A percentile compares a stretch with the other conserved stretches of the same genome.
Conservation (phyloP, 2,329 filamentous ascomycete genomes). For the Triangularia setosa region DNA sequence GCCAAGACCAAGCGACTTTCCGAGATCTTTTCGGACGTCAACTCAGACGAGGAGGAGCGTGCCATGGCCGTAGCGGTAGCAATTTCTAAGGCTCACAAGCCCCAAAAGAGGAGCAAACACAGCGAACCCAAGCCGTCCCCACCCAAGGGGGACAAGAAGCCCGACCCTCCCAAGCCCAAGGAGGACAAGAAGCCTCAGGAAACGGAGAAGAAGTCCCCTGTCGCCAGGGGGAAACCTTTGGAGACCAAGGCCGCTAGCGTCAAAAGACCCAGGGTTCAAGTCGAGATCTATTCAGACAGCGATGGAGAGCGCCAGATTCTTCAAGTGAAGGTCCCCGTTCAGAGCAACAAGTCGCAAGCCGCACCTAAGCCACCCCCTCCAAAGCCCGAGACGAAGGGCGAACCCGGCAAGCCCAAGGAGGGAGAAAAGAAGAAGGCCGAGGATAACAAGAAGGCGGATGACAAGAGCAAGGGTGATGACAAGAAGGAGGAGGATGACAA, state of each 20-base stretch:
- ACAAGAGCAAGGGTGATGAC: neutral
- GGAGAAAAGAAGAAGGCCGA: neutral
- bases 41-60: neutral
- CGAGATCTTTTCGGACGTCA: neutral
- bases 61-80: neutral
- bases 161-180: neutral
- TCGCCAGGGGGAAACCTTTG: neutral
- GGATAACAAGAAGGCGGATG: neutral
- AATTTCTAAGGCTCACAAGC: neutral
- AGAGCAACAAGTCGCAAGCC: neutral
- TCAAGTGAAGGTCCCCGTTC: neutral
- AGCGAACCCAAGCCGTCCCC: neutral
- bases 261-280: neutral
- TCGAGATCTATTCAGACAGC: neutral
- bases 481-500: conserved; percentile 1
- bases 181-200: neutral
- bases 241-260: neutral
- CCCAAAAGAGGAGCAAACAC: neutral
- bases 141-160: neutral
- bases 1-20: neutral
- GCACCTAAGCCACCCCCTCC: neutral
- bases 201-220: neutral
- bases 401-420: neutral
- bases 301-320: neutral
- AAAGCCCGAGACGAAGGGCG: neutral